Evolutionary conservation across 2,329 filamentous ascomycete genomes (phyloP).

Genomic region (Mycogone perniciosa): DNA sequence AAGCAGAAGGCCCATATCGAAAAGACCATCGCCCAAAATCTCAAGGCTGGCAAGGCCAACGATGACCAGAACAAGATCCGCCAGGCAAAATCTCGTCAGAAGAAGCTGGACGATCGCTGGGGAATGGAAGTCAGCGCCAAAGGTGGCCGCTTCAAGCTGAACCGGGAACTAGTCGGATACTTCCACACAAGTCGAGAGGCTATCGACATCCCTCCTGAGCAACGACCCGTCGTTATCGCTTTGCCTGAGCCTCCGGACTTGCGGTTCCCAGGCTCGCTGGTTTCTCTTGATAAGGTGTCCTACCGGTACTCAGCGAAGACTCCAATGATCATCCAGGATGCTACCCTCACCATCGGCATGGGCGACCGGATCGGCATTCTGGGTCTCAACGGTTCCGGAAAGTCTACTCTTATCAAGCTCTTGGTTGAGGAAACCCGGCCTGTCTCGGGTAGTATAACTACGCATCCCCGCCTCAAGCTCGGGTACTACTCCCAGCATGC

Average conservation of each 20-base stretch:
- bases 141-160: conserved; percentile 74
- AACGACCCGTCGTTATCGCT: conserved; percentile 49
- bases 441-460: conserved; percentile 53
- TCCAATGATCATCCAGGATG: conserved; percentile 48
- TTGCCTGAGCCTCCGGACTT: conserved; percentile 62
- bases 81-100: conserved; percentile 78
- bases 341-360: conserved; percentile 63
- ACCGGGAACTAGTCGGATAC: conserved; percentile 62
- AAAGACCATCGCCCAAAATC: conserved; percentile 66
- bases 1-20: conserved; percentile 76
- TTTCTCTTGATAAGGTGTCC: conserved; percentile 63
- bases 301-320: conserved; percentile 53
- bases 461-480: conserved; percentile 62
- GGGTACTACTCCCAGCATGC: conserved; percentile 79
- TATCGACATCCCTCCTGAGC: conserved; percentile 63
- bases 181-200: conserved; percentile 54
- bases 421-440: conserved; percentile 56
- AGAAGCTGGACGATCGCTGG: conserved; percentile 76
- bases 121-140: conserved; percentile 66
- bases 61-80: conserved; percentile 80
- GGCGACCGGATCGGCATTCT: conserved; percentile 70
- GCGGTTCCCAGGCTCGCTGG: conserved; percentile 66
- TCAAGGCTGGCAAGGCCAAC: conserved; percentile 67
- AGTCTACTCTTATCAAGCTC: conserved; percentile 69
- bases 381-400: conserved; percentile 75